Conservation (phyloP, 73 alveolate species). For the Tetrahymena borealis region DNA sequence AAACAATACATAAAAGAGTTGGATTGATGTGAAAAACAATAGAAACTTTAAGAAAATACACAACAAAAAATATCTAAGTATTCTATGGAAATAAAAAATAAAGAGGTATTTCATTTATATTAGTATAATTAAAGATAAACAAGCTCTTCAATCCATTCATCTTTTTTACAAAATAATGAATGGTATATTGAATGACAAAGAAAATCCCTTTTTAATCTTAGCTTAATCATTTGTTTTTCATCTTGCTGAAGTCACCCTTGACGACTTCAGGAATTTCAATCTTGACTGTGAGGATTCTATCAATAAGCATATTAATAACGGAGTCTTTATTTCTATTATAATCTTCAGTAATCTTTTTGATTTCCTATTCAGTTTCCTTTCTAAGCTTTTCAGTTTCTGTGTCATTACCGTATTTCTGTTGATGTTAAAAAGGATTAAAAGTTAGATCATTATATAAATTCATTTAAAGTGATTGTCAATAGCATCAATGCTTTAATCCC, state of each 20-base stretch:
- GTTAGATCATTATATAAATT: no score
- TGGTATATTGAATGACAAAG: not conserved
- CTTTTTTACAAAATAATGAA: not conserved
- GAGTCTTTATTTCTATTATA: slow-evolving; percentile 26
- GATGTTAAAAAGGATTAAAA: no score
- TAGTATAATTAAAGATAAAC: not conserved
- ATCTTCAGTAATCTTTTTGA: slow-evolving; percentile 26
- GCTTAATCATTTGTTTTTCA: not conserved
- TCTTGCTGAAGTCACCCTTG: slow-evolving; percentile 23
- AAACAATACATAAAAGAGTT: no score
- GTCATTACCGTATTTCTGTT: slow-evolving; percentile 27
- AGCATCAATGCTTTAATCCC: no score
- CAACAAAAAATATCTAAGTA: no score
- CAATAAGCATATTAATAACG: slow-evolving; percentile 36
- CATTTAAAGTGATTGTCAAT: no score
- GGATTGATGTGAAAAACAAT: no score
- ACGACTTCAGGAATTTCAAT: slow-evolving; percentile 45
- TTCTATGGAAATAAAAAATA: not conserved
- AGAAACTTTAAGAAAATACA: no score
- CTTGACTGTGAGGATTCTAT: slow-evolving; percentile 29
- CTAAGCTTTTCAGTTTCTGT: slow-evolving; percentile 34
- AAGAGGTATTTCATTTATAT: not conserved
- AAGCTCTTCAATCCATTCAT: not conserved
- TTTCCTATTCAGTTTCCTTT: slow-evolving; percentile 31
- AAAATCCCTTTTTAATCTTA: not conserved